Percentiles rank a stretch among this genome's conserved stretches.
Conservation (phyloP, 2,329 filamentous ascomycete genomes). For the Penicillium sp. region DNA sequence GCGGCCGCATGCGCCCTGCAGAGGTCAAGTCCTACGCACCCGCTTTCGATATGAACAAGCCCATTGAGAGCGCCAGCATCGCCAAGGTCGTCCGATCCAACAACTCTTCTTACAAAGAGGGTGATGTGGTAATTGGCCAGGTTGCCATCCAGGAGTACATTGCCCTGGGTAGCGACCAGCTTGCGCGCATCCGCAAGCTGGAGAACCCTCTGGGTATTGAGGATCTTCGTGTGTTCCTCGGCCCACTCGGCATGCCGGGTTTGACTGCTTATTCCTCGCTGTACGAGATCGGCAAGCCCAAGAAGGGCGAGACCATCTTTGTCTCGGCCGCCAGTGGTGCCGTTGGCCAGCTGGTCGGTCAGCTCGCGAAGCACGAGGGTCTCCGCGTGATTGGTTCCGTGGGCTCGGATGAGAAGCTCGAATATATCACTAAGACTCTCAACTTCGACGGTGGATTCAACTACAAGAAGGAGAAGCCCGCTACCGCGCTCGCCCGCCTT, state of each 20-base stretch:
- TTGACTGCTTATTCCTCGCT: slow-evolving; percentile 69
- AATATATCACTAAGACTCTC: slow-evolving; percentile 65
- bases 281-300: slow-evolving; percentile 68
- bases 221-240: slow-evolving; percentile 58
- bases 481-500: slow-evolving; percentile 61
- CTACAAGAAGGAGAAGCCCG: slow-evolving; percentile 75
- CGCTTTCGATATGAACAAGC: slow-evolving; percentile 55
- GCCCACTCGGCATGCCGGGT: slow-evolving; percentile 71
- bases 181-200: slow-evolving; percentile 49
- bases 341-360: slow-evolving; percentile 76
- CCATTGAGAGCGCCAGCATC: slow-evolving; percentile 60
- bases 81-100: slow-evolving; percentile 67
- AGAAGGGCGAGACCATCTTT: slow-evolving; percentile 76
- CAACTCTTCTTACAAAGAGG: slow-evolving; percentile 55
- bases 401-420: slow-evolving; percentile 71
- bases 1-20: slow-evolving; percentile 67
- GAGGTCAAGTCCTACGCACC: slow-evolving; percentile 61
- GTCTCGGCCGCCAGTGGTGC: slow-evolving; percentile 73
- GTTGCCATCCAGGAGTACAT: slow-evolving; percentile 66
- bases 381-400: slow-evolving; percentile 73
- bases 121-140: slow-evolving; percentile 58
- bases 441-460: slow-evolving; percentile 72
- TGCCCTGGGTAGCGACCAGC: slow-evolving; percentile 47
- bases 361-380: slow-evolving; percentile 75
- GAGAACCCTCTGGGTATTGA: slow-evolving; percentile 57